phyloP scores from a whole-genome alignment of 768 basidiomycete genomes.

The Mycena belliarum region DNA sequence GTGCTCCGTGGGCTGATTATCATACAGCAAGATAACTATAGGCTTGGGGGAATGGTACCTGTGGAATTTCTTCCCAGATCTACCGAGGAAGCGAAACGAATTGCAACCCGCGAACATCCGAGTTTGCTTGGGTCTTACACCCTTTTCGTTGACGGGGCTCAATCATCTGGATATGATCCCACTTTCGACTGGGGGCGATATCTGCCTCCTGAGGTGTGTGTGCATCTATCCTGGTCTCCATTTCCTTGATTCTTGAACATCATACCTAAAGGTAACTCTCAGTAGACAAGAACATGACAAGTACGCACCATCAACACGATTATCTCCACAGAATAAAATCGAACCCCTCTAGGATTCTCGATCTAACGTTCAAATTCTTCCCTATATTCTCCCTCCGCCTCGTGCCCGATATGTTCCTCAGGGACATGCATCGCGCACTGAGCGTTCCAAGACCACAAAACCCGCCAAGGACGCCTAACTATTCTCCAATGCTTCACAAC shows the following conservation, averaged over 20 bases:
- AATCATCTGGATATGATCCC: neutral
- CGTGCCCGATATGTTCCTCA: slow-evolving; percentile 40
- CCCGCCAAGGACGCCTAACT: slow-evolving; percentile 38
- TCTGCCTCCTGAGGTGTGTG: slow-evolving; percentile 3
- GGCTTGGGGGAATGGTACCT: slow-evolving; percentile 3
- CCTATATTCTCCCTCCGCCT: slow-evolving; percentile 40
- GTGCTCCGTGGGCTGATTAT: neutral
- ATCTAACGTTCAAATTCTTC: slow-evolving; percentile 41
- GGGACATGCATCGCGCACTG: slow-evolving; percentile 42
- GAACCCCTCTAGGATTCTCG: slow-evolving; percentile 31
- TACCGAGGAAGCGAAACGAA: neutral
- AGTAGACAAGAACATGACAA: slow-evolving; percentile 21
- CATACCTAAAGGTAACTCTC: neutral
- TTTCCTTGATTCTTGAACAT: too few relatives aligned
- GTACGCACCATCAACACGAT: neutral
- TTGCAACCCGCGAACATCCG: too few relatives aligned
- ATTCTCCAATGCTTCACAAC: slow-evolving; percentile 57
- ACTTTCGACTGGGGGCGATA: slow-evolving; percentile 20
- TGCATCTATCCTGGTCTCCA: too few relatives aligned
- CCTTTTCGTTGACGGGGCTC: slow-evolving; percentile 14
- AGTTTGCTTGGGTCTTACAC: too few relatives aligned
- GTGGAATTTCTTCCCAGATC: neutral
- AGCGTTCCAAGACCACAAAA: slow-evolving; percentile 24
- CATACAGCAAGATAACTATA: slow-evolving; percentile 10
- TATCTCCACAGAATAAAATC: neutral